A percentile compares a stretch with the other conserved stretches of the same genome.
phyloP scores from a whole-genome alignment of 2,329 filamentous ascomycete genomes.

The Colletotrichum tropicale region DNA sequence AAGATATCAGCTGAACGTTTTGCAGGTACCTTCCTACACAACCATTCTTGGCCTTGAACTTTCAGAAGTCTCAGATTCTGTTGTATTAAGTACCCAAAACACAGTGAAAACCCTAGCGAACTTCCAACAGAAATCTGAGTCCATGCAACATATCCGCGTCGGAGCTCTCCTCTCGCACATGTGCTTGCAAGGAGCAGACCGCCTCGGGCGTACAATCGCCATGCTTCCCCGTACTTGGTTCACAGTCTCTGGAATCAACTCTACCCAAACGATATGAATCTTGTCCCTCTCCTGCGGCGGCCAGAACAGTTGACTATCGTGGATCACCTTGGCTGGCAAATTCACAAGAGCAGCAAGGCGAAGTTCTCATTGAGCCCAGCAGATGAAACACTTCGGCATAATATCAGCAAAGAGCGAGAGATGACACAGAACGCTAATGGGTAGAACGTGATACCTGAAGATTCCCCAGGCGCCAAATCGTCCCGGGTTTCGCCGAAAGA shows the following conservation, averaged over 20 bases:
- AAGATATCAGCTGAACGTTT: not conserved
- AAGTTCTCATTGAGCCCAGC: rapidly evolving
- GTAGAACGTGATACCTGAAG: too few relatives aligned
- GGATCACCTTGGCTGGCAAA: not conserved
- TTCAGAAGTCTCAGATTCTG: rapidly evolving
- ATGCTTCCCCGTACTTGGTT: too few relatives aligned
- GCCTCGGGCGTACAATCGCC: too few relatives aligned
- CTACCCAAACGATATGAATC: too few relatives aligned
- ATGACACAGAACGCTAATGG: not conserved
- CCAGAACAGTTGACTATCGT: not conserved
- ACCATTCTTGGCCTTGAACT: rapidly evolving
- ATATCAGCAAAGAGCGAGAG: not conserved
- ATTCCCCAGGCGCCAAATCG: too few relatives aligned
- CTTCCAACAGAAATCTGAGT: rapidly evolving
- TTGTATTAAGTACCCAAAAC: not conserved
- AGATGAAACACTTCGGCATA: not conserved
- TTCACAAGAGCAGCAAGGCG: not conserved
- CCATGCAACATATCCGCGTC: rapidly evolving
- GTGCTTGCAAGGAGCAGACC: too few relatives aligned
- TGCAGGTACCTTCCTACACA: too few relatives aligned
- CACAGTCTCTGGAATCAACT: not conserved
- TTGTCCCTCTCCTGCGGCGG: not conserved
- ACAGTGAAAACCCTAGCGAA: rapidly evolving
- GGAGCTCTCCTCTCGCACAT: not conserved
- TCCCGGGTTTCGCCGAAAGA: not conserved